These are phyloP conservation scores for Eutrema heterophyllum DNA, from an alignment of 345 rosid genomes.

Conservation along the genomic window DNA sequence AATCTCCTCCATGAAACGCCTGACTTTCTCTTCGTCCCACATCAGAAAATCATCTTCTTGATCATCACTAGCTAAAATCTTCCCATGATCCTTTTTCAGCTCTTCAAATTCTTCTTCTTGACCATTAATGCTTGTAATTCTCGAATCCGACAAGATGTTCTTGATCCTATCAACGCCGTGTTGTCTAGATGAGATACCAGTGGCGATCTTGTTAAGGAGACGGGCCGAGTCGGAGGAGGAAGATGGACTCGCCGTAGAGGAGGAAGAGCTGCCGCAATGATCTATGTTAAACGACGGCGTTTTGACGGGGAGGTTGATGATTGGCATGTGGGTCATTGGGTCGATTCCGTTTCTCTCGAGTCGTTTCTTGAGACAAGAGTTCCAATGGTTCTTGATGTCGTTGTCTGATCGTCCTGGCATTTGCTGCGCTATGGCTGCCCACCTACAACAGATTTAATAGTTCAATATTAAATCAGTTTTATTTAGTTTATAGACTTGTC, in stretches of 20 bases:
- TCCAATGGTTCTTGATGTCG: constrained; percentile 34
- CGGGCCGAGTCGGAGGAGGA: not conserved
- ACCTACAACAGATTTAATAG: not conserved
- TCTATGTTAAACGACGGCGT: not conserved
- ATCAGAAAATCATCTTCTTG: constrained; percentile 3
- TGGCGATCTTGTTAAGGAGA: constrained; percentile 17
- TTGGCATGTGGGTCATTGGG: constrained; percentile 20
- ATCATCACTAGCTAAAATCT: not conserved
- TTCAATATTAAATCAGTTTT: not conserved
- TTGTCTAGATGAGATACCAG: not conserved
- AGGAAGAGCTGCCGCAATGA: not conserved
- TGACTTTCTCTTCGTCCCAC: constrained; percentile 7
- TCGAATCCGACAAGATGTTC: constrained; percentile 11
- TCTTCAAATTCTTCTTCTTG: not conserved
- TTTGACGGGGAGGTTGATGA: not conserved
- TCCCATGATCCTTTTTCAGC: not conserved
- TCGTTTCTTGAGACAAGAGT: constrained; percentile 30
- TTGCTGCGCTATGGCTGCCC: constrained; percentile 27
- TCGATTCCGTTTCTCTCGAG: constrained; percentile 23
- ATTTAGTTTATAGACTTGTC: not conserved
- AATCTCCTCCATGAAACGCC: constrained; percentile 10
- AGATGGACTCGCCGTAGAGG: not conserved
- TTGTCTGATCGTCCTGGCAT: constrained; percentile 32
- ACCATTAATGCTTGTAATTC: not conserved
- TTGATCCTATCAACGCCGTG: constrained; percentile 6